phyloP scores from a whole-genome alignment of 352 stramenopile species.

The Thraustochytrium sp. region DNA sequence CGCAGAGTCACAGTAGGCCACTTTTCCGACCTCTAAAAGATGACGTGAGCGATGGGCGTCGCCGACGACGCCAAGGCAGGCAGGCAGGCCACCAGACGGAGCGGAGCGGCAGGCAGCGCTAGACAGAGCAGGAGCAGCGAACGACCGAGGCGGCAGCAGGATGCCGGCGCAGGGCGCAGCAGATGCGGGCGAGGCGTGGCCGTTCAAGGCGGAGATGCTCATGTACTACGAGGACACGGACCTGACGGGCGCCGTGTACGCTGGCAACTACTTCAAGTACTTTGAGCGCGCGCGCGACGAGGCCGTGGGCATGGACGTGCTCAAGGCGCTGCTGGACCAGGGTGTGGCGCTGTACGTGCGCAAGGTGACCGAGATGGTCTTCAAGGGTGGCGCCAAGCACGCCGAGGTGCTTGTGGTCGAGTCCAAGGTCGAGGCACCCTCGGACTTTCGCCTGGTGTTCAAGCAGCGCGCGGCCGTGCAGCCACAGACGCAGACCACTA shows the following conservation, averaged over 20 bases:
- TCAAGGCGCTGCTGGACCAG: conserved; percentile 95
- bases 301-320: conserved; percentile 96
- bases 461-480: neutral
- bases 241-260: neutral
- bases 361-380: conserved; percentile 99
- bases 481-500: neutral
- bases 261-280: conserved; percentile 44
- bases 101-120: too few relatives aligned
- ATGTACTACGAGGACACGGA: conserved; percentile 33
- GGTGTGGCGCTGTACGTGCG: conserved; percentile 98
- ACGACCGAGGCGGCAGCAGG: too few relatives aligned
- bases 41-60: too few relatives aligned
- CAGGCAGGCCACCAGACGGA: too few relatives aligned
- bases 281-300: conserved; percentile 86
- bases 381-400: conserved; percentile 70
- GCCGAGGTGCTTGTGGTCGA: neutral
- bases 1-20: too few relatives aligned
- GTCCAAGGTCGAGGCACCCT: neutral
- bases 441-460: conserved; percentile 10
- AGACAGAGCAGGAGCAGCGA: too few relatives aligned
- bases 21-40: too few relatives aligned
- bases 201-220: neutral
- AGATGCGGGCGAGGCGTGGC: neutral
- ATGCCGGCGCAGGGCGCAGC: neutral
- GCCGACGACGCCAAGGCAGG: too few relatives aligned